These are phyloP conservation scores for Abelmoschus esculentus DNA, from an alignment of 345 rosid species.

Conservation along the genomic window DNA sequence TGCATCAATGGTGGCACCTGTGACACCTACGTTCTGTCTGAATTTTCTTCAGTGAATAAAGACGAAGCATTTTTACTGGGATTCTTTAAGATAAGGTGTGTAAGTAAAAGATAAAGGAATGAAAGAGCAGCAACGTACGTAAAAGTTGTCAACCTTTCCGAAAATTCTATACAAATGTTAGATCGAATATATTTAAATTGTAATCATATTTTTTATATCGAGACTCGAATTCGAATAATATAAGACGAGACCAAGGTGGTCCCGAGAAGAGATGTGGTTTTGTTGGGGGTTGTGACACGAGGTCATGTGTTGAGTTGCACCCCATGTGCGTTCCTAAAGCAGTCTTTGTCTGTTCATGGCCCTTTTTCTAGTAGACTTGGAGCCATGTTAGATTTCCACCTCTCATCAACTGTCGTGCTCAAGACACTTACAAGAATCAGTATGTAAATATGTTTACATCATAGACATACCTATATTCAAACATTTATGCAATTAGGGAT, in stretches of 20 bases:
- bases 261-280: neutral
- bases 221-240: neutral
- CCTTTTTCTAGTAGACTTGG: neutral
- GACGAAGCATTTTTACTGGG: neutral
- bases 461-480: too few relatives aligned
- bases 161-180: neutral
- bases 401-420: neutral
- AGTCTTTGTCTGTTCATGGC: neutral
- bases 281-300: constrained; percentile 28
- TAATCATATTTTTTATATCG: too few relatives aligned
- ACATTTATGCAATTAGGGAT: too few relatives aligned
- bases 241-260: neutral
- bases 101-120: too few relatives aligned
- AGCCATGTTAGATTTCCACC: neutral
- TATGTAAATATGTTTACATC: too few relatives aligned
- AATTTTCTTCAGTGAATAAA: neutral
- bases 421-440: too few relatives aligned
- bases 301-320: constrained; percentile 14
- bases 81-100: neutral
- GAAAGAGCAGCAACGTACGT: too few relatives aligned
- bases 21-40: neutral
- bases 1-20: neutral
- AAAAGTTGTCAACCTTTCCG: neutral
- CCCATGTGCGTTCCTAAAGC: constrained; percentile 39
- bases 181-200: too few relatives aligned